Conservation (phyloP, 768 basidiomycete species). For the Pleurotus salmoneostramineus region DNA sequence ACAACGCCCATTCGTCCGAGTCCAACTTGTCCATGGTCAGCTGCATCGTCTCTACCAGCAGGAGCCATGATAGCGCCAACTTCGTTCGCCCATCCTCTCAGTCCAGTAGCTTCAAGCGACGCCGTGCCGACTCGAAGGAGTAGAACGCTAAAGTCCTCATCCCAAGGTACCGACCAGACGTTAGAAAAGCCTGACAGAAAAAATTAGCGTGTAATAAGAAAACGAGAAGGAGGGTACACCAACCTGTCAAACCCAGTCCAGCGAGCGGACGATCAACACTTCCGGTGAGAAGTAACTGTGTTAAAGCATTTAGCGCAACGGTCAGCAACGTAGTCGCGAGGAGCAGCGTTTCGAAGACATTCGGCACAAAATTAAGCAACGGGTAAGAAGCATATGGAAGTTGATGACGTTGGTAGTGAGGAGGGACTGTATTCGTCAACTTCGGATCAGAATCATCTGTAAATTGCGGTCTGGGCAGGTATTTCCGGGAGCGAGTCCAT, state of each 20-base stretch:
- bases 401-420: neutral
- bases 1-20: conserved; percentile 28
- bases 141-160: conserved; percentile 72
- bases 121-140: conserved; percentile 71
- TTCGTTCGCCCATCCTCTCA: conserved; percentile 72
- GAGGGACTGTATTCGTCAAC: conserved; percentile 11
- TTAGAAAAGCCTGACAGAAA: neutral
- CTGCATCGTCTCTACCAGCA: neutral
- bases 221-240: conserved; percentile 18
- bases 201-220: neutral
- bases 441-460: neutral
- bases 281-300: conserved; percentile 65
- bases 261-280: conserved; percentile 56
- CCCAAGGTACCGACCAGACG: conserved; percentile 39
- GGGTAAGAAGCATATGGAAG: conserved; percentile 42
- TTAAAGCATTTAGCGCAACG: conserved; percentile 54
- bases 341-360: conserved; percentile 65
- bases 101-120: conserved; percentile 69
- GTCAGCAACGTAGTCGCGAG: conserved; percentile 55
- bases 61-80: conserved; percentile 44
- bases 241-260: conserved; percentile 31
- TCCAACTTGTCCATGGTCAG: conserved; percentile 22
- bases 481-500: conserved; percentile 26
- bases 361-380: conserved; percentile 70
- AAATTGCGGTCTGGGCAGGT: conserved; percentile 6